Evolutionary conservation across 2,329 filamentous ascomycete genomes (phyloP).

Genomic region (Colletotrichum sp.): DNA sequence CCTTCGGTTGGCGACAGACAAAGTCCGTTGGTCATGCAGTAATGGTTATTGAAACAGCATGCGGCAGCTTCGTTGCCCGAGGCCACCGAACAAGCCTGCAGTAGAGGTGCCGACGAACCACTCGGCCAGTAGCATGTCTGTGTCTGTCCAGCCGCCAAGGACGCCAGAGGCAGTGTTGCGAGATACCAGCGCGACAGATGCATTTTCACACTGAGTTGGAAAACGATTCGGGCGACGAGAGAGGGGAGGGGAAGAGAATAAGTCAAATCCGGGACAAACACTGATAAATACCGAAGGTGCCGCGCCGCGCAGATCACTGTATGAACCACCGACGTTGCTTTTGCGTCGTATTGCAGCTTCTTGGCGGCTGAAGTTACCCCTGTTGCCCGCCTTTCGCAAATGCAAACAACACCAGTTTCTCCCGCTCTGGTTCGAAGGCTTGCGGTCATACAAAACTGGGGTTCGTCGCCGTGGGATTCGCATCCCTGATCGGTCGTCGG

Average conservation of each 20-base stretch:
- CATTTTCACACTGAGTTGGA: neutral
- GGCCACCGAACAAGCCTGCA: neutral
- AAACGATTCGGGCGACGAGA: neutral
- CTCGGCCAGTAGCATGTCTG: constrained; percentile 11
- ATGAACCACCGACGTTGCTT: neutral
- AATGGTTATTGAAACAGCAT: constrained; percentile 12
- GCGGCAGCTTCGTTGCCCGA: neutral
- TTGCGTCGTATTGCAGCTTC: neutral
- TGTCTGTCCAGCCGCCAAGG: neutral
- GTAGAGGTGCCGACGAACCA: neutral
- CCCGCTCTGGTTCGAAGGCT: neutral
- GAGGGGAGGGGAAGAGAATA: neutral
- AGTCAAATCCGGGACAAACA: neutral
- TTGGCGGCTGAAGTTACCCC: neutral
- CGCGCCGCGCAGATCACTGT: neutral
- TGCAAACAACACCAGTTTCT: neutral
- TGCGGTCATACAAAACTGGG: neutral
- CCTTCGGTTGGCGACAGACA: constrained; percentile 12
- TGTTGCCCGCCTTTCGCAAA: neutral
- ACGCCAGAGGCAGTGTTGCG: neutral
- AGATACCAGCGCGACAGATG: neutral
- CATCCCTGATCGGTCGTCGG: neutral
- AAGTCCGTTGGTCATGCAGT: constrained; percentile 19
- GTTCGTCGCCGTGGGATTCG: neutral
- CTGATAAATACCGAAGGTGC: neutral